phyloP scores from a whole-genome alignment of 305 asterid species.

The Fraxinus greggii region DNA sequence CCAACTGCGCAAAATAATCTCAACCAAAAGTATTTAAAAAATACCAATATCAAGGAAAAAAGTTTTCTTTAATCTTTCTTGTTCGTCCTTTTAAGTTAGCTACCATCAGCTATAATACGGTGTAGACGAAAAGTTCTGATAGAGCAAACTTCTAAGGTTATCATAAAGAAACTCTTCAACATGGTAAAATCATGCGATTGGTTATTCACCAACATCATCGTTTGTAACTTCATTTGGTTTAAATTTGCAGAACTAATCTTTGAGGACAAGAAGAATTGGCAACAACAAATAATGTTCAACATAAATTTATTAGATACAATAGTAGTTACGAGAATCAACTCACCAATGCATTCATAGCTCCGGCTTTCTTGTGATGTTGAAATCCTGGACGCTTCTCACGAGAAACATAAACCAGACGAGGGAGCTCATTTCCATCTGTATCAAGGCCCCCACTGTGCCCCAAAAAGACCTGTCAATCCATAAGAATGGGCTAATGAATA shows the following conservation, averaged over 20 bases:
- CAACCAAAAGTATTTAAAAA: neutral
- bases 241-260: neutral
- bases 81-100: neutral
- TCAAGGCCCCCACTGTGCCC: conserved; percentile 92
- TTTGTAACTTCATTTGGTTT: neutral
- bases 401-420: conserved; percentile 92
- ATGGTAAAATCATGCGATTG: neutral
- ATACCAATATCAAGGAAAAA: neutral
- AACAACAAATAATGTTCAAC: neutral
- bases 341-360: conserved; percentile 98
- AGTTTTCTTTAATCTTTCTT: neutral
- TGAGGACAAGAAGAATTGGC: neutral
- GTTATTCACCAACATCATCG: neutral
- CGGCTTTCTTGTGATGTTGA: conserved; percentile 99
- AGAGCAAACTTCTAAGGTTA: neutral
- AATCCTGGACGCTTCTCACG: conserved; percentile 98
- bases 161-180: neutral
- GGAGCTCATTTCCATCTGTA: conserved; percentile 89
- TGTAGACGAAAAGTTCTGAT: neutral
- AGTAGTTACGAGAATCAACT: conserved; percentile 21
- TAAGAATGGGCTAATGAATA: conserved; percentile 17
- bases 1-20: neutral
- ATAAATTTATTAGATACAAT: neutral
- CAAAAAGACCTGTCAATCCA: conserved; percentile 60
- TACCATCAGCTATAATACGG: neutral